Conservation (phyloP, 352 stramenopile genomes). For the Globisporangium heterothallicum region DNA sequence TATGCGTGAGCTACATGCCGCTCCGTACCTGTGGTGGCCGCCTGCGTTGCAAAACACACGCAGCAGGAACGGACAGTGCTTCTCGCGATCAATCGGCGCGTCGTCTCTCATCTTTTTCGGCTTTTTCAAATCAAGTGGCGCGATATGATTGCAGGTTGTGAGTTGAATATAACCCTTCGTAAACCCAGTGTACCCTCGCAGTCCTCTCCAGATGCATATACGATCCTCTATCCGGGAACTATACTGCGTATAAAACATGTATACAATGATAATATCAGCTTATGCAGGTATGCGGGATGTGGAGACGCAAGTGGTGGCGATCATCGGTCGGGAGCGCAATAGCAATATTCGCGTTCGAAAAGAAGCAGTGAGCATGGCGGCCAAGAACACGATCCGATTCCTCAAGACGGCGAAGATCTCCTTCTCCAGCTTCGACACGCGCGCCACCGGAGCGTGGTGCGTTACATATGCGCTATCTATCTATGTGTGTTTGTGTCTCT, state of each 20-base stretch:
- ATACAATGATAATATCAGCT: neutral
- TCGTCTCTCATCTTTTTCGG: neutral
- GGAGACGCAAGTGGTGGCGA: neutral
- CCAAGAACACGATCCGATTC: slow-evolving; percentile 81
- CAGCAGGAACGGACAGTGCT: slow-evolving; percentile 64
- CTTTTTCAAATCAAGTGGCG: no score
- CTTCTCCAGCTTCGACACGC: slow-evolving; percentile 78
- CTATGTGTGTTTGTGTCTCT: neutral
- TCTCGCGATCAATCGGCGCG: slow-evolving; percentile 48
- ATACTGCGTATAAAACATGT: neutral
- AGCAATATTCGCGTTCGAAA: neutral
- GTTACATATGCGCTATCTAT: neutral
- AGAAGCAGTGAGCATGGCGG: slow-evolving; percentile 49
- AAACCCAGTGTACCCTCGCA: neutral
- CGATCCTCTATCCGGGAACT: neutral
- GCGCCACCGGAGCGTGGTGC: slow-evolving; percentile 72
- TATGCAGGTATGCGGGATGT: neutral
- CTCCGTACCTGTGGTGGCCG: slow-evolving; percentile 40
- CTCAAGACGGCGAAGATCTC: slow-evolving; percentile 81
- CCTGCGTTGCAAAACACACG: slow-evolving; percentile 59
- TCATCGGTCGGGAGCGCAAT: neutral
- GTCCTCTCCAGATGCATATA: neutral
- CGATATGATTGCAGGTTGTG: no score
- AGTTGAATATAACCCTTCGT: neutral
- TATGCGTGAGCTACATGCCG: neutral